These are phyloP conservation scores for Syzygium grande DNA, from an alignment of 345 rosid genomes.

Conservation along the genomic window DNA sequence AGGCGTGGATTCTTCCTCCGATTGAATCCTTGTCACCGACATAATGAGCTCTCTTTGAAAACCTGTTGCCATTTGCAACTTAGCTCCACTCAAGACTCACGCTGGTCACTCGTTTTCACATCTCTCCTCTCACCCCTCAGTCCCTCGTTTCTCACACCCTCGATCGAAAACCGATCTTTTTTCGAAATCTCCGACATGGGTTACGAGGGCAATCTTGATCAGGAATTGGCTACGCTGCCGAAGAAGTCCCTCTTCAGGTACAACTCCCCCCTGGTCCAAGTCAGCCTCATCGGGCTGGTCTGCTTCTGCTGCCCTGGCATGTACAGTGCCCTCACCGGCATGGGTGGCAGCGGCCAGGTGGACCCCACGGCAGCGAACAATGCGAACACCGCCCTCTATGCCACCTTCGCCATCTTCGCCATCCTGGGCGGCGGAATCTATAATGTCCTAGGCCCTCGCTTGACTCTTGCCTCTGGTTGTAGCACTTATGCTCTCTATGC, in stretches of 20 bases:
- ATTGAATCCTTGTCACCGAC: background rate
- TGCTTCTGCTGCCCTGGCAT: conserved; percentile 96
- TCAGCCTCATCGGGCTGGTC: conserved; percentile 64
- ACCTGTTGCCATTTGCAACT: background rate
- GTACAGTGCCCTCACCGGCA: conserved; percentile 91
- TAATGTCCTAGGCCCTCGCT: conserved; percentile 56
- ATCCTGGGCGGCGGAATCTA: conserved; percentile 59
- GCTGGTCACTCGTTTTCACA: background rate
- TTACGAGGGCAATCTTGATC: conserved; percentile 5
- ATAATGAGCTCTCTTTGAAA: background rate
- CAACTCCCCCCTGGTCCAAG: conserved; percentile 76
- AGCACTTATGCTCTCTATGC: conserved; percentile 62
- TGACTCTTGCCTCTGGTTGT: conserved; percentile 64
- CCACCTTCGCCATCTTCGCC: conserved; percentile 49
- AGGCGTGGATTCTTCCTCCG: background rate
- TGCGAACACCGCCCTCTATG: conserved; percentile 69
- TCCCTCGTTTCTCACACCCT: background rate
- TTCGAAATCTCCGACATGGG: background rate
- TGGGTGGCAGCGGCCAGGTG: conserved; percentile 95
- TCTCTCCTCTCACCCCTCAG: background rate
- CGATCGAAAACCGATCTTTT: background rate
- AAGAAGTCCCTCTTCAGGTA: conserved; percentile 27
- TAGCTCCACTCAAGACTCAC: background rate
- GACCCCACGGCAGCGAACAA: conserved; percentile 73
- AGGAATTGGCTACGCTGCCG: conserved; percentile 2